Evolutionary conservation across 345 rosid species (phyloP).

Genomic region (Hypericum perforatum): DNA sequence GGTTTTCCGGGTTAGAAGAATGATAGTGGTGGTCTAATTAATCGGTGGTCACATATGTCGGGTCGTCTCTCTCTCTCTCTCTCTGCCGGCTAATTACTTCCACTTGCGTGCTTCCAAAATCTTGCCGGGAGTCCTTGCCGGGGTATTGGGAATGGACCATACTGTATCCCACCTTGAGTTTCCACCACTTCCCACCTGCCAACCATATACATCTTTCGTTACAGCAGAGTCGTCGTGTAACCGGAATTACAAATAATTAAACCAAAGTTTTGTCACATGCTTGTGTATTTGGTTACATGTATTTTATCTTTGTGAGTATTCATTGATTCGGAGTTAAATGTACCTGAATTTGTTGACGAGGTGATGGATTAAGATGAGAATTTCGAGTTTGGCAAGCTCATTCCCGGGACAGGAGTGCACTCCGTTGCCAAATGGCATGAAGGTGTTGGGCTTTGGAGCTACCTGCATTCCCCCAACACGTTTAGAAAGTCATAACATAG

Average conservation of each 20-base stretch:
- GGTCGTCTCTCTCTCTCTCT: too few species aligned
- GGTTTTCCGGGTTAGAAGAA: too few species aligned
- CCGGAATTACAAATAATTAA: background rate
- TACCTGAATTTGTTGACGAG: constrained; percentile 64
- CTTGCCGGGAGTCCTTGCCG: constrained; percentile 59
- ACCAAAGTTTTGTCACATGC: background rate
- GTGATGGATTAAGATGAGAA: constrained; percentile 69
- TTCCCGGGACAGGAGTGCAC: constrained; percentile 90
- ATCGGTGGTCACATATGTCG: too few species aligned
- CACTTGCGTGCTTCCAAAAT: constrained; percentile 35
- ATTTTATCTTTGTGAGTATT: background rate
- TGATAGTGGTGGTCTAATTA: too few species aligned
- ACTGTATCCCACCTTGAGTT: constrained; percentile 49
- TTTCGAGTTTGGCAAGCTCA: constrained; percentile 85
- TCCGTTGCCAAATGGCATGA: constrained; percentile 94
- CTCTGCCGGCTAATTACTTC: background rate
- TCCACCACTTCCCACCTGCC: constrained; percentile 78
- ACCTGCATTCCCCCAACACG: constrained; percentile 27
- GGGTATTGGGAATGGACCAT: constrained; percentile 86
- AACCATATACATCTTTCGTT: background rate
- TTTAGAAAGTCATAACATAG: background rate
- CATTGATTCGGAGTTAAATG: background rate
- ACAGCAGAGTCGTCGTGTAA: background rate
- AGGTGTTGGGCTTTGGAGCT: constrained; percentile 66
- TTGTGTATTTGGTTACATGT: too few species aligned